Percentiles rank a stretch among this genome's conserved stretches.
Evolutionary conservation across 805 yeast genomes (phyloP).

Genomic region (Lachancea sp.): DNA sequence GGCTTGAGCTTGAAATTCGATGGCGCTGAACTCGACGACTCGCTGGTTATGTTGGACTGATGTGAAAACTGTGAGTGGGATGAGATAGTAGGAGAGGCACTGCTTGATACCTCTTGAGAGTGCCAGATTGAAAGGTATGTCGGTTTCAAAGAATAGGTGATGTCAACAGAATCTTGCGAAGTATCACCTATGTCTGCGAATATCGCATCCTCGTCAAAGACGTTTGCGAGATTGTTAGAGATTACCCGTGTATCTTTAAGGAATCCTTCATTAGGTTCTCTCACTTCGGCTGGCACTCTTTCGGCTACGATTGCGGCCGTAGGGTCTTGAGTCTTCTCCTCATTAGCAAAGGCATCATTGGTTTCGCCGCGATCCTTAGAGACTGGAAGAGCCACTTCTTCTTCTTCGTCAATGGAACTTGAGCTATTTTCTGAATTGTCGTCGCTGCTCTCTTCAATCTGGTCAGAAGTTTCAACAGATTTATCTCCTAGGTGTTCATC

Average conservation of each 20-base stretch:
- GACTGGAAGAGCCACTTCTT: not conserved
- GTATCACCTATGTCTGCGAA: constrained; percentile 21
- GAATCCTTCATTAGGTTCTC: not conserved
- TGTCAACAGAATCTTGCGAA: constrained; percentile 21
- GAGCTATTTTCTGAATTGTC: not conserved
- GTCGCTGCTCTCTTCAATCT: no score
- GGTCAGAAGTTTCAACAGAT: not conserved
- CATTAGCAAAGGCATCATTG: not conserved
- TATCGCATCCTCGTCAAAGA: constrained; percentile 23
- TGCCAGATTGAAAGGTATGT: constrained; percentile 31
- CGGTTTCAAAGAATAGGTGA: constrained; percentile 15
- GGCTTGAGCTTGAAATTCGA: constrained; percentile 25
- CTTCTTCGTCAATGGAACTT: not conserved
- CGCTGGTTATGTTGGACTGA: constrained; percentile 15
- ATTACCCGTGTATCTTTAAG: not conserved
- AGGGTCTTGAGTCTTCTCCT: not conserved
- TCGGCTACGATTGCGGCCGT: not conserved
- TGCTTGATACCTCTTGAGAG: constrained; percentile 20
- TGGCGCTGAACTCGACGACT: constrained; percentile 10
- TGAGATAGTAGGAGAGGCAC: constrained; percentile 21
- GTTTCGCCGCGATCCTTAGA: not conserved
- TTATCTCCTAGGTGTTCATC: not conserved
- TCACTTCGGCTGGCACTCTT: not conserved
- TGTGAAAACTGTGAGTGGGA: constrained; percentile 24
- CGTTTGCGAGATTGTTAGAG: constrained; percentile 2